phyloP scores from a whole-genome alignment of 169 alveolate species.

The Cryptosporidium felis region DNA sequence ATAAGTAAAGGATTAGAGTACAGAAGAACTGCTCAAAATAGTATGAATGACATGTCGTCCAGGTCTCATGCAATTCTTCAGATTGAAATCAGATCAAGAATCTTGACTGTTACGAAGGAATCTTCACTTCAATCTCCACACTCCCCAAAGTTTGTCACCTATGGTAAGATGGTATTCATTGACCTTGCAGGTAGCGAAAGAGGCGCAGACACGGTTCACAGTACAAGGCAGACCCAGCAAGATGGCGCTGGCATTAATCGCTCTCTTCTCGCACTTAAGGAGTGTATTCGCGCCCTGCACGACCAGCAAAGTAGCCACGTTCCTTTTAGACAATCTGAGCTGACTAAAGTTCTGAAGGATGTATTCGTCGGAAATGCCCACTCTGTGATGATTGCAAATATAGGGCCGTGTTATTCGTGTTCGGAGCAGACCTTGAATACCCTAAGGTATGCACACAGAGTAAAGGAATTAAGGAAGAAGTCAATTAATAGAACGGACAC shows the following conservation, averaged over 20 bases:
- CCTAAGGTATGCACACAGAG: conserved; percentile 96
- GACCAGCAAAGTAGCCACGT: conserved; percentile 97
- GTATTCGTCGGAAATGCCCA: conserved; percentile 95
- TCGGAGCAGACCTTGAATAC: conserved; percentile 99
- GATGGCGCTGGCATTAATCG: conserved; percentile 99
- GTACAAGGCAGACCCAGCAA: conserved; percentile 91
- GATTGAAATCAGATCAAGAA: conserved; percentile 77
- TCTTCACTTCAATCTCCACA: conserved; percentile 34
- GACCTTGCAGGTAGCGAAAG: conserved; percentile 99
- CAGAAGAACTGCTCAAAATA: conserved; percentile 95
- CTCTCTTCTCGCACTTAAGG: conserved; percentile 96
- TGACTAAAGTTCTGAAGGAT: conserved; percentile 94
- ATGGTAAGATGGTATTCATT: conserved; percentile 94
- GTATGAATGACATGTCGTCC: conserved; percentile 97
- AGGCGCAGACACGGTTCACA: conserved; percentile 98
- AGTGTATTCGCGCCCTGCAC: conserved; percentile 97
- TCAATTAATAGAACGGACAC: conserved; percentile 70
- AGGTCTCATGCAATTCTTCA: conserved; percentile 98
- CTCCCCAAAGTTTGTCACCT: conserved; percentile 45
- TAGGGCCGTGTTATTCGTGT: conserved; percentile 94
- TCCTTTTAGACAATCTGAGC: conserved; percentile 98
- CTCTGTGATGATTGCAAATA: conserved; percentile 98
- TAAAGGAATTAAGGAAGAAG: conserved; percentile 90
- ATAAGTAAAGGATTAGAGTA: conserved; percentile 88
- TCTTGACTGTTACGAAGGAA: conserved; percentile 14